Percentiles rank a stretch among this genome's conserved stretches.
Conservation (phyloP, 768 basidiomycete genomes). For the Gymnopilus dilepis region DNA sequence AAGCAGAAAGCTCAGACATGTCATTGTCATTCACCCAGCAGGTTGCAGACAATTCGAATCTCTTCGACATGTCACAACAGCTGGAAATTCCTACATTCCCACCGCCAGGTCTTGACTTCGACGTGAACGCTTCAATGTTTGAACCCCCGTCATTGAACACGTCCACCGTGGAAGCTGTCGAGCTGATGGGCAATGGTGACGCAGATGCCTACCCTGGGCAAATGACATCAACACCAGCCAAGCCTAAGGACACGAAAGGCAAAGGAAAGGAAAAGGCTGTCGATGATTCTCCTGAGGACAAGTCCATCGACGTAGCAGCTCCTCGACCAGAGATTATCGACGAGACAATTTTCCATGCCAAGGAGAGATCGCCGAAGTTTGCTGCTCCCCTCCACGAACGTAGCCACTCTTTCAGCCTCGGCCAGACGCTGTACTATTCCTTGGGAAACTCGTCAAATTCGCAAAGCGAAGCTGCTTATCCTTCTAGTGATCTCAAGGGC, state of each 20-base stretch:
- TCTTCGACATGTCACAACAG: constrained; percentile 63
- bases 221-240: constrained; percentile 52
- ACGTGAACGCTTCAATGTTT: constrained; percentile 41
- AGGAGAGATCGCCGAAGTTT: constrained; percentile 43
- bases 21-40: constrained; percentile 38
- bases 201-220: constrained; percentile 26
- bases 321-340: constrained; percentile 35
- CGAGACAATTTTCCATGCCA: constrained; percentile 51
- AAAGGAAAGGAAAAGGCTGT: constrained; percentile 44
- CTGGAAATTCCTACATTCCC: constrained; percentile 58
- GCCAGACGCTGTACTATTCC: constrained; percentile 67
- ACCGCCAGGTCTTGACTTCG: constrained; percentile 46
- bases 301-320: constrained; percentile 23
- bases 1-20: constrained; percentile 27
- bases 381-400: constrained; percentile 52
- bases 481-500: constrained; percentile 37
- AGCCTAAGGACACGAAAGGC: constrained; percentile 36
- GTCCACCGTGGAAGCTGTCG: constrained; percentile 37
- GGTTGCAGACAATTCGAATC: constrained; percentile 45
- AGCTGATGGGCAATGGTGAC: constrained; percentile 23
- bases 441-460: constrained; percentile 34
- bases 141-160: constrained; percentile 40
- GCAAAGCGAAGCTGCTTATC: constrained; percentile 32
- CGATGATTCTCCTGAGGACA: constrained; percentile 24
- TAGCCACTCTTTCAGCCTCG: constrained; percentile 72